These are phyloP conservation scores for Ailanthus altissimus DNA, from an alignment of 345 rosid species.

Conservation along the genomic window DNA sequence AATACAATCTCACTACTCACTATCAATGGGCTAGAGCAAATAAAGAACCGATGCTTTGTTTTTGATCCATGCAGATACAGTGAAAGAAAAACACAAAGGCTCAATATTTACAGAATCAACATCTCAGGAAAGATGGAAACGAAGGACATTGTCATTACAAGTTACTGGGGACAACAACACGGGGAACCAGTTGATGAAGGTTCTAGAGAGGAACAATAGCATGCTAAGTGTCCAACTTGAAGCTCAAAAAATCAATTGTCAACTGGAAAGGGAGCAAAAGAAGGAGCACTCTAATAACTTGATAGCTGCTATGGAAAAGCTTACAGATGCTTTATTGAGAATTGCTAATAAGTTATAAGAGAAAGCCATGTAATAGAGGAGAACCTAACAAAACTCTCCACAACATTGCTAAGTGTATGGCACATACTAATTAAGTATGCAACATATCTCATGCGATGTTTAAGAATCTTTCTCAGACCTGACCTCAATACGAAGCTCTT, in stretches of 20 bases:
- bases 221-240: constrained; percentile 44
- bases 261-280: constrained; percentile 47
- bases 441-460: neutral
- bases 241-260: constrained; percentile 45
- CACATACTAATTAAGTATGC: neutral
- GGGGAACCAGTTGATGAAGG: constrained; percentile 26
- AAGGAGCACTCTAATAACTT: constrained; percentile 37
- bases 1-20: neutral
- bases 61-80: constrained; percentile 18
- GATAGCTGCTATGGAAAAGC: constrained; percentile 38
- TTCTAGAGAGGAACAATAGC: constrained; percentile 37
- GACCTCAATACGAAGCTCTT: neutral
- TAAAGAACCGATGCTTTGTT: neutral
- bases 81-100: constrained; percentile 11
- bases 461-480: neutral
- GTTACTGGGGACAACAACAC: constrained; percentile 25
- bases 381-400: neutral
- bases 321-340: constrained; percentile 43
- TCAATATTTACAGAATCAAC: constrained; percentile 28
- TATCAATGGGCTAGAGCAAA: neutral
- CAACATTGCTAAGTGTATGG: neutral
- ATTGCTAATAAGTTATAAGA: constrained; percentile 44
- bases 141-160: constrained; percentile 29
- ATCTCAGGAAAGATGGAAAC: constrained; percentile 31
- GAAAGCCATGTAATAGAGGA: neutral